These are phyloP conservation scores for Colletotrichum sp. DNA, from an alignment of 2,329 filamentous ascomycete genomes.

Conservation along the genomic window DNA sequence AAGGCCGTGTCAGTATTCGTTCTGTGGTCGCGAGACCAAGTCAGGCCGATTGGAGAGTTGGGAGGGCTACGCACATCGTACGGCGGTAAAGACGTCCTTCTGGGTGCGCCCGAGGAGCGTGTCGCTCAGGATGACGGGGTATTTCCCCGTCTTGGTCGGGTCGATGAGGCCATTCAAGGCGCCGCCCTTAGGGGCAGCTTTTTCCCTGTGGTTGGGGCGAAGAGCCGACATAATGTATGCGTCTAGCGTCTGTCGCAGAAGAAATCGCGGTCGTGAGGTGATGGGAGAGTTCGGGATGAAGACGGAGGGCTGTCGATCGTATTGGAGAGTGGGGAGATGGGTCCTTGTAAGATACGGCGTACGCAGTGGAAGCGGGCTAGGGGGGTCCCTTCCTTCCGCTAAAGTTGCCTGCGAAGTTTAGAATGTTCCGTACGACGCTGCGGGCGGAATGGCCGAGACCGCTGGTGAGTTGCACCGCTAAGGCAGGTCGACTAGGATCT, in stretches of 20 bases:
- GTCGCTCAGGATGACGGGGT: slow-evolving; percentile 69
- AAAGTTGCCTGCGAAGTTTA: slow-evolving; percentile 6
- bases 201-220: slow-evolving; percentile 22
- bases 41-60: background rate
- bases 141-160: slow-evolving; percentile 65
- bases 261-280: background rate
- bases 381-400: background rate
- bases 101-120: slow-evolving; percentile 60
- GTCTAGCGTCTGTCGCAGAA: background rate
- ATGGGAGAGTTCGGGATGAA: background rate
- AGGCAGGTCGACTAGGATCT: slow-evolving; percentile 2
- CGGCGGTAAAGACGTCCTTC: slow-evolving; percentile 64
- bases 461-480: slow-evolving; percentile 13
- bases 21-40: background rate
- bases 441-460: slow-evolving; percentile 15
- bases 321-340: slow-evolving; percentile 10
- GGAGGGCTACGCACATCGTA: slow-evolving; percentile 56
- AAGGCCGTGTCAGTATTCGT: background rate
- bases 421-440: background rate
- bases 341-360: background rate
- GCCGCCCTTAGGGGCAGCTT: slow-evolving; percentile 14
- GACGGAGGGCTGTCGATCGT: slow-evolving; percentile 3
- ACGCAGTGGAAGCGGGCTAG: background rate
- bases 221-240: slow-evolving; percentile 20
- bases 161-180: slow-evolving; percentile 51